A percentile compares a stretch with the other conserved stretches of the same genome.
Conservation (phyloP, 2,329 filamentous ascomycete species). For the Trichoderma hamatum region DNA sequence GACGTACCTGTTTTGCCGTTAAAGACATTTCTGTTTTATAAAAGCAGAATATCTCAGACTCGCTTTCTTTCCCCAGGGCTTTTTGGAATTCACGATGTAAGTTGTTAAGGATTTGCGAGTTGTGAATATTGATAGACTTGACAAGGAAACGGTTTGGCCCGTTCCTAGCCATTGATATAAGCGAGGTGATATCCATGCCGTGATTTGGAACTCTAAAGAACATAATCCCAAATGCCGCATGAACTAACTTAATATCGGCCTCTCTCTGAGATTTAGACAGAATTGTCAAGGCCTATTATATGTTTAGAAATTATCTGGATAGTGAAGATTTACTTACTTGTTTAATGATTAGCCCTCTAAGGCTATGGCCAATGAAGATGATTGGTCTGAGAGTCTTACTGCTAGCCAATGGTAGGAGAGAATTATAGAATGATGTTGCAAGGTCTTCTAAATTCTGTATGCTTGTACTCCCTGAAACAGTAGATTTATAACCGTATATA, state of each 20-base stretch:
- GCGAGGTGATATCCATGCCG: slow-evolving; percentile 23
- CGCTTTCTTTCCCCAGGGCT: not conserved
- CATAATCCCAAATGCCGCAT: slow-evolving; percentile 19
- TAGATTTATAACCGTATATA: slow-evolving; percentile 36
- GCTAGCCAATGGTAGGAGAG: not conserved
- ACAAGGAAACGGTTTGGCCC: slow-evolving; percentile 28
- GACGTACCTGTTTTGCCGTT: slow-evolving; percentile 19
- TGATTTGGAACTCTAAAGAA: slow-evolving; percentile 29
- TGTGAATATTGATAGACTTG: slow-evolving; percentile 28
- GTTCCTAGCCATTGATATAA: slow-evolving; percentile 23
- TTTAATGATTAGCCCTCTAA: slow-evolving; percentile 28
- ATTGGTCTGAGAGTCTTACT: slow-evolving; percentile 6
- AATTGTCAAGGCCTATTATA: not conserved
- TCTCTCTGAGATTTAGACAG: not conserved
- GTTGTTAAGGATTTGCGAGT: slow-evolving; percentile 27
- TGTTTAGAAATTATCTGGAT: not conserved
- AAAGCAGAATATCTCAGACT: slow-evolving; percentile 23
- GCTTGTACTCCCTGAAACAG: slow-evolving; percentile 28
- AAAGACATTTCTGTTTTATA: slow-evolving; percentile 27
- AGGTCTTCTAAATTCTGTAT: slow-evolving; percentile 22
- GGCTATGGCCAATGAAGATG: slow-evolving; percentile 28
- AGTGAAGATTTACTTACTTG: slow-evolving; percentile 11
- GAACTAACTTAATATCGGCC: not conserved
- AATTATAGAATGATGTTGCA: slow-evolving; percentile 1
- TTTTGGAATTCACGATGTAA: slow-evolving; percentile 22